phyloP scores from a whole-genome alignment of 2,329 filamentous ascomycete genomes.

The Stemphylium beticola region DNA sequence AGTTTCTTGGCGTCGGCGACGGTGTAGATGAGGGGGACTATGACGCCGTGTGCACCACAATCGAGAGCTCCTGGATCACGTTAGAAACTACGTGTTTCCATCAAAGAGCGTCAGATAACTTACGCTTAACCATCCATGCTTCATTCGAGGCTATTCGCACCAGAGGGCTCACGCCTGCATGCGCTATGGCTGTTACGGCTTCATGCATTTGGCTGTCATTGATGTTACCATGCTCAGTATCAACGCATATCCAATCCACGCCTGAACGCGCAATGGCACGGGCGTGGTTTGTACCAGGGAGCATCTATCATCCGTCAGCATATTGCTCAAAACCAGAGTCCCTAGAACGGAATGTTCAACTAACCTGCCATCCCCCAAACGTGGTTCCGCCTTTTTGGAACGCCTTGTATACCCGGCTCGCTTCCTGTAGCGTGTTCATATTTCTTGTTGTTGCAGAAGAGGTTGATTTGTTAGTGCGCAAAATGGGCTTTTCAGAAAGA shows the following conservation, averaged over 20 bases:
- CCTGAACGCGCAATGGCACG: slow-evolving; percentile 60
- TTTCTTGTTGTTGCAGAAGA: slow-evolving; percentile 23
- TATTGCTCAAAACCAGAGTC: neutral
- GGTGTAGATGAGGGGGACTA: slow-evolving; percentile 61
- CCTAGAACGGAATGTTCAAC: no score
- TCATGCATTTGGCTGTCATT: slow-evolving; percentile 63
- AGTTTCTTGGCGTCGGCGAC: slow-evolving; percentile 60
- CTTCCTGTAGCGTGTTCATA: slow-evolving; percentile 58
- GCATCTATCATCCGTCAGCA: slow-evolving; percentile 14
- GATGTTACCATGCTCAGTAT: slow-evolving; percentile 64
- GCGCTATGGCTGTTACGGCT: slow-evolving; percentile 57
- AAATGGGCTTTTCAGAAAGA: neutral
- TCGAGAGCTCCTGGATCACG: slow-evolving; percentile 58
- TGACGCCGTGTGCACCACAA: slow-evolving; percentile 64
- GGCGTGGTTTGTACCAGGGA: slow-evolving; percentile 49
- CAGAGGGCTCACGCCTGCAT: slow-evolving; percentile 52
- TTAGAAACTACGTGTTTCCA: neutral
- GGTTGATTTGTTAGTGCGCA: neutral
- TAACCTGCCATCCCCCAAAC: slow-evolving; percentile 65
- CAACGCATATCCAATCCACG: slow-evolving; percentile 62
- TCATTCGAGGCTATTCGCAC: slow-evolving; percentile 62
- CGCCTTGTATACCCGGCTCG: slow-evolving; percentile 60
- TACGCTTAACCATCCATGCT: slow-evolving; percentile 67
- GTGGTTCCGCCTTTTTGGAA: slow-evolving; percentile 57
- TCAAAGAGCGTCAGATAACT: slow-evolving; percentile 10